Evolutionary conservation across 805 yeast genomes (phyloP).

Genomic region (Debaryomyces hansenii): DNA sequence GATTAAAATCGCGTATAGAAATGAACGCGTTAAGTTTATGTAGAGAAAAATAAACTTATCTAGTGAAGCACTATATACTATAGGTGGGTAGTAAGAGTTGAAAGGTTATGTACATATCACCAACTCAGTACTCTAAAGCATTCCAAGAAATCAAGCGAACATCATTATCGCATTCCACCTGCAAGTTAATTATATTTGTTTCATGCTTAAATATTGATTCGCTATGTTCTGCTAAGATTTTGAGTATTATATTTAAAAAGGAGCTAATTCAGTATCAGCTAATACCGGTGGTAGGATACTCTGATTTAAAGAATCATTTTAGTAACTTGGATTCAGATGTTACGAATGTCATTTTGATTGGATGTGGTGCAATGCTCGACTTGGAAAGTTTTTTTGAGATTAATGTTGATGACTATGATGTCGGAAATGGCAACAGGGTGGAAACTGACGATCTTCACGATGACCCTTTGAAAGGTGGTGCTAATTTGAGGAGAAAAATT

Average conservation of each 20-base stretch:
- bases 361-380: constrained; percentile 94
- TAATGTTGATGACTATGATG: constrained; percentile 52
- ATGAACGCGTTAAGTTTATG: background rate
- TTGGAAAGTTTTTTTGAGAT: constrained; percentile 71
- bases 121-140: constrained; percentile 64
- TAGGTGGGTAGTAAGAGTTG: background rate
- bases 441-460: constrained; percentile 22
- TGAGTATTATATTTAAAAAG: constrained; percentile 68
- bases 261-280: constrained; percentile 85
- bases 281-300: constrained; percentile 90
- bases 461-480: constrained; percentile 3
- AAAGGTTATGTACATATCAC: constrained; percentile 66
- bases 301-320: constrained; percentile 69
- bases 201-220: constrained; percentile 92
- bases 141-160: constrained; percentile 67
- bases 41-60: background rate
- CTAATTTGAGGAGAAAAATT: constrained; percentile 50
- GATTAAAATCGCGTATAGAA: constrained; percentile 1
- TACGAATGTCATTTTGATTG: constrained; percentile 72
- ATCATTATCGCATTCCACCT: constrained; percentile 90
- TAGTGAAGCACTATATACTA: background rate
- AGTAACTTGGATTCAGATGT: constrained; percentile 69
- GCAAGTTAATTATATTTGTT: constrained; percentile 82
- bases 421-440: constrained; percentile 18
- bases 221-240: constrained; percentile 80